Conservation (phyloP, 345 rosid species). For the Arabidopsis arenosa region DNA sequence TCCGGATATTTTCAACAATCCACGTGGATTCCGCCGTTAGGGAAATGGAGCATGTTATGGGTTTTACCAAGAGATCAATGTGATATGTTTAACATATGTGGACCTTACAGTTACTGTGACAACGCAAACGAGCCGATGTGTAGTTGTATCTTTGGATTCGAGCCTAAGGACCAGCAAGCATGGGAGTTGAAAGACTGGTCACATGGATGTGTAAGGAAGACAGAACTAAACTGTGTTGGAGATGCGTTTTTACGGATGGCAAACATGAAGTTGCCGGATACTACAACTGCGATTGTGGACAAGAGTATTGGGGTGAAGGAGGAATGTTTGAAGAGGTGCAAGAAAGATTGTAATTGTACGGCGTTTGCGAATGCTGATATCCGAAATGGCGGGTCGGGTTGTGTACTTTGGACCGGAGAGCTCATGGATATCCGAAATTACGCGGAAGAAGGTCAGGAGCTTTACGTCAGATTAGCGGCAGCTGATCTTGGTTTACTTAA, state of each 20-base stretch:
- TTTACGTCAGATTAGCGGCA: conserved; percentile 70
- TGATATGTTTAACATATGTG: conserved; percentile 57
- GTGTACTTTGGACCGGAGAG: conserved; percentile 52
- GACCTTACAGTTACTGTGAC: conserved; percentile 68
- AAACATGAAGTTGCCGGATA: conserved; percentile 68
- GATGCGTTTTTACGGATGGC: conserved; percentile 56
- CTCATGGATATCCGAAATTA: conserved; percentile 44
- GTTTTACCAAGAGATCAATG: conserved; percentile 74
- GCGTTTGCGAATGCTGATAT: conserved; percentile 49
- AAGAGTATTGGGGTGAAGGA: conserved; percentile 28
- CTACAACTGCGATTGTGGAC: conserved; percentile 46
- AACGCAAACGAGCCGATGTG: conserved; percentile 56
- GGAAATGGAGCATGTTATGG: conserved; percentile 65
- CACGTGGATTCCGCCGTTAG: conserved; percentile 52
- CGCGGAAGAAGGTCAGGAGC: conserved; percentile 58
- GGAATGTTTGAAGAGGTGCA: conserved; percentile 47
- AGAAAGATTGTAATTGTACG: conserved; percentile 49
- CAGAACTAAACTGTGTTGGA: conserved; percentile 46
- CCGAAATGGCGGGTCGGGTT: conserved; percentile 45
- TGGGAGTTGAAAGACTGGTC: conserved; percentile 61
- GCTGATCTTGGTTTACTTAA: conserved; percentile 53
- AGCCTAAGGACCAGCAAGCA: conserved; percentile 50
- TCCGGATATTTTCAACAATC: conserved; percentile 48
- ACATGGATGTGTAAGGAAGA: conserved; percentile 60
- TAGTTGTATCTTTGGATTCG: conserved; percentile 61